A percentile compares a stretch with the other conserved stretches of the same genome.
These are phyloP conservation scores for Paecilomyces sp. DNA, from an alignment of 2,329 filamentous ascomycete genomes.

Conservation along the genomic window DNA sequence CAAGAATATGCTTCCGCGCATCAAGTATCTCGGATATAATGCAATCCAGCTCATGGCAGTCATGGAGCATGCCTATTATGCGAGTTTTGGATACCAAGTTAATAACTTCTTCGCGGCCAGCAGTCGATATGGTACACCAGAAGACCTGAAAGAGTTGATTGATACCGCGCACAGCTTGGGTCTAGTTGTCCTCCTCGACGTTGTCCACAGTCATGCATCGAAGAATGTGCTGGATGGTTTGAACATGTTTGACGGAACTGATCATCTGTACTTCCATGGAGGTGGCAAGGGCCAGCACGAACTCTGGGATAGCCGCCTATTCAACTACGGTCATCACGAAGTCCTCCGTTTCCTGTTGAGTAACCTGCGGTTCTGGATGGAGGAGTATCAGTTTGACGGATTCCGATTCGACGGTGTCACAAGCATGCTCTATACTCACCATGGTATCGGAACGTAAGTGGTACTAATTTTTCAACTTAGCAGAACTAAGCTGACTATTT, in stretches of 20 bases:
- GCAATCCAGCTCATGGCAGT: constrained; percentile 97
- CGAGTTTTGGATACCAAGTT: constrained; percentile 96
- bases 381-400: constrained; percentile 92
- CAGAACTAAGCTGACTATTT: neutral
- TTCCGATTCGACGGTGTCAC: constrained; percentile 98
- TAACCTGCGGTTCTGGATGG: constrained; percentile 98
- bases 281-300: constrained; percentile 81
- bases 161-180: constrained; percentile 91
- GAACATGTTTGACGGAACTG: constrained; percentile 92
- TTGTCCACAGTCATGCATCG: constrained; percentile 95
- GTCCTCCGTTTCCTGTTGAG: constrained; percentile 92
- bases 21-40: constrained; percentile 88
- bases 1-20: constrained; percentile 80
- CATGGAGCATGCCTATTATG: constrained; percentile 99
- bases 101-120: constrained; percentile 98
- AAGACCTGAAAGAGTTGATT: constrained; percentile 93
- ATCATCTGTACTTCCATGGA: constrained; percentile 92
- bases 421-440: constrained; percentile 93
- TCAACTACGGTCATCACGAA: constrained; percentile 95
- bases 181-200: constrained; percentile 83
- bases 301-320: constrained; percentile 90
- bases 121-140: constrained; percentile 86
- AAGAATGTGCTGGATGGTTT: constrained; percentile 95
- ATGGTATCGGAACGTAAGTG: constrained; percentile 90
- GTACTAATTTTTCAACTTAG: neutral